Evolutionary conservation across 129 eudicot genomes (phyloP).

Genomic region (Pittosporum tobira): DNA sequence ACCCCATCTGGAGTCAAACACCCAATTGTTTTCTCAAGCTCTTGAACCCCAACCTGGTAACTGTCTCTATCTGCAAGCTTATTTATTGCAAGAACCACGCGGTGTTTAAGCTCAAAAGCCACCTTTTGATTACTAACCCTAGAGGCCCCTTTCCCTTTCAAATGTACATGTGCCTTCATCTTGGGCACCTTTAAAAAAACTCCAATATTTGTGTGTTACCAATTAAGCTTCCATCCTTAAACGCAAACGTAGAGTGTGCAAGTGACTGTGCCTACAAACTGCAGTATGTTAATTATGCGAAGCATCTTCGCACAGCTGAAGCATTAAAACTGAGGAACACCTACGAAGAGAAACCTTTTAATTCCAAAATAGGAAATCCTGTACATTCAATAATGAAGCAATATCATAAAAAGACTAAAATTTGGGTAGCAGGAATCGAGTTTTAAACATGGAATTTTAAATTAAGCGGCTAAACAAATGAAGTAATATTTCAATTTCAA

Average conservation of each 20-base stretch:
- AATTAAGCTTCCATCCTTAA: constrained; percentile 4
- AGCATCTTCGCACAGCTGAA: constrained; percentile 9
- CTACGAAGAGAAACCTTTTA: neutral
- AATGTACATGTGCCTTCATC: constrained; percentile 50
- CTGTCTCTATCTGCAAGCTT: constrained; percentile 87
- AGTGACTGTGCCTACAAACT: constrained; percentile 8
- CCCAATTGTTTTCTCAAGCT: constrained; percentile 51
- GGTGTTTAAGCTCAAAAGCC: constrained; percentile 63
- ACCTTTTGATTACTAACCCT: constrained; percentile 56
- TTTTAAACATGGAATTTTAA: too few species aligned
- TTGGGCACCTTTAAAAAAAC: constrained; percentile 12
- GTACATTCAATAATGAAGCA: neutral
- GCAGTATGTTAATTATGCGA: constrained; percentile 14
- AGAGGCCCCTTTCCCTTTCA: constrained; percentile 41
- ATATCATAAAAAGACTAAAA: neutral
- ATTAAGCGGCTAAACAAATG: too few species aligned
- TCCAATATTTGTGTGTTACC: constrained; percentile 2
- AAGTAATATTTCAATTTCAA: too few species aligned
- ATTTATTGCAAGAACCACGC: constrained; percentile 56
- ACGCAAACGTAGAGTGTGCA: neutral
- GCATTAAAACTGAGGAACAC: constrained; percentile 2
- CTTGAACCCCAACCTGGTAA: constrained; percentile 68
- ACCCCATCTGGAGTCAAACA: constrained; percentile 59
- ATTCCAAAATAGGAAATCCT: constrained; percentile 5
- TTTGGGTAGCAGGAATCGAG: neutral